Evolutionary conservation across 768 basidiomycete species (phyloP).

Genomic region (Tulasnella sp.): DNA sequence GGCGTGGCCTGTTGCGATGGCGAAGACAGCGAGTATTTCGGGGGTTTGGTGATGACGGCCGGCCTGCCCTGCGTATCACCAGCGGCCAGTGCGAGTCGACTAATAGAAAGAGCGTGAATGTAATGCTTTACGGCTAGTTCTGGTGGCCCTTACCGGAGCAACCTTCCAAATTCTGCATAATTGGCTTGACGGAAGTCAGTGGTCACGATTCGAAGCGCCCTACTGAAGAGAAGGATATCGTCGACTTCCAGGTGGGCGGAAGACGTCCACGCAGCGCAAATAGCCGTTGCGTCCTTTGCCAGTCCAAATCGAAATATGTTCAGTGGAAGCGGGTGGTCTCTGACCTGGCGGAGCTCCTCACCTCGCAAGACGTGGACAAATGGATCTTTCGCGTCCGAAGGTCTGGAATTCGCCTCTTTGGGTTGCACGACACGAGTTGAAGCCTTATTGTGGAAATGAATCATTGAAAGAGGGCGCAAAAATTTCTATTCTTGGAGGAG

Average conservation of each 20-base stretch:
- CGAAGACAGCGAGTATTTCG: slow-evolving; percentile 60
- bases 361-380: slow-evolving; percentile 35
- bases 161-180: slow-evolving; percentile 4
- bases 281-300: slow-evolving; percentile 51
- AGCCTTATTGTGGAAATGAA: background rate
- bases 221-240: slow-evolving; percentile 52
- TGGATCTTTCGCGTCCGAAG: background rate
- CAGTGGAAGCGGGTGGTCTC: background rate
- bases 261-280: slow-evolving; percentile 55
- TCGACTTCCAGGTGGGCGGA: slow-evolving; percentile 55
- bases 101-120: background rate
- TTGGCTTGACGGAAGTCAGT: slow-evolving; percentile 16
- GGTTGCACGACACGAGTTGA: background rate
- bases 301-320: background rate
- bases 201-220: slow-evolving; percentile 32
- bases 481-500: background rate
- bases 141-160: background rate
- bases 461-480: background rate
- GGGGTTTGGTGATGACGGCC: slow-evolving; percentile 64
- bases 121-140: background rate
- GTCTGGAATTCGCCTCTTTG: background rate
- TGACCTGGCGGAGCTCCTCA: slow-evolving; percentile 30
- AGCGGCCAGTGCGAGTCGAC: background rate
- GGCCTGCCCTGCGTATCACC: background rate
- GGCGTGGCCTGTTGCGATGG: slow-evolving; percentile 30